Base-by-base conservation (phyloP, 805 yeast species). In the Danielia oregonensis region DNA sequence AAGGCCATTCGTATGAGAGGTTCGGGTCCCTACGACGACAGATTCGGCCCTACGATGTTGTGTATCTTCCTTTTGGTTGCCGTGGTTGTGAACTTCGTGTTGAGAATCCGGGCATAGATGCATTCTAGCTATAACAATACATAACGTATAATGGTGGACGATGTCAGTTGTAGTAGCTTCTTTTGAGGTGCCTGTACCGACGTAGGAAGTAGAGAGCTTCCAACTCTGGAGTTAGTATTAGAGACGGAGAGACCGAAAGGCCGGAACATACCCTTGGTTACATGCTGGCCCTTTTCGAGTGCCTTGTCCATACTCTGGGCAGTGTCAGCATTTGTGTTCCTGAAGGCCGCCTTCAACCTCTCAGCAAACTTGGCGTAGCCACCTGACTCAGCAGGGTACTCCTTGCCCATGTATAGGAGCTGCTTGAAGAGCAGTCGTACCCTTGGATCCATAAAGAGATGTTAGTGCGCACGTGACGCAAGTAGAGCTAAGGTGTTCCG, bases 11-110 rank as follows among this genome's bases (percentile, higher is more conserved):
- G 99, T 63, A 76, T 91, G 65, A 82, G 97, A 64, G 98, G 98
- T 26, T 79, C 95, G 10, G 98, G 98, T 30, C 98, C 98, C n/a
- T 93, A 93, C 59, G 99, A 93, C 57, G 99, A 93, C 64, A 79
- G 98, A 58, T 82, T 93, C 49, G 99, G 99, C 29, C 98, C 99
- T 30, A 94, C 99, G 11, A 82, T 91, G 85, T 75, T 93, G 52
- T 93, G 98, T 67, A 74, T 91, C 70, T 93, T 93, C 68, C 72
- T 93, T 53, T 71, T 93, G 45, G 78, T 88, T 30, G 97, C 99
- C 1, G 97, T 93, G 33, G 82, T 93, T 29, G 86, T 93, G 47
- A 93, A 93, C 70, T 93, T 93, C 57, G 69, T 88, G 22, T 70
- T 93, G 58, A 84, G 97, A 64, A 78, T 84, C 46, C 70, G 77